phyloP scores from a whole-genome alignment of 768 basidiomycete species.

The Phlegmacium glaucopus region DNA sequence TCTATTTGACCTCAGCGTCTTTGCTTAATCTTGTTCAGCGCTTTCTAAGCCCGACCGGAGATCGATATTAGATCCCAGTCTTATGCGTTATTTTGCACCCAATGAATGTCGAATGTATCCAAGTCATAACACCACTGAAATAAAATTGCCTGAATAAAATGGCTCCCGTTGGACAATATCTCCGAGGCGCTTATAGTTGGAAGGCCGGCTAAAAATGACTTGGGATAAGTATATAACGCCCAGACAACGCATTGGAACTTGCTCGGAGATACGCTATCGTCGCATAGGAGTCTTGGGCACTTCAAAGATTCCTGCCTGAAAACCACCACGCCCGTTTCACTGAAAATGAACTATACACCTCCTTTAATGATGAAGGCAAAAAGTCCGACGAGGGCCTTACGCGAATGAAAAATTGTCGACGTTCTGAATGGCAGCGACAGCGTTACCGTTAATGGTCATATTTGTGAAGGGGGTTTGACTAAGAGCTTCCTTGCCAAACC shows the following conservation, averaged over 20 bases:
- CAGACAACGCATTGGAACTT: conserved; percentile 11
- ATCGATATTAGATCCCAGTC: too few species aligned
- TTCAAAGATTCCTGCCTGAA: too few species aligned
- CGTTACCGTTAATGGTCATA: conserved; percentile 50
- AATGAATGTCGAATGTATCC: too few species aligned
- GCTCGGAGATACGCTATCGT: too few species aligned
- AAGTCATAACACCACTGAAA: too few species aligned
- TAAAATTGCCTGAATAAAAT: conserved; percentile 57
- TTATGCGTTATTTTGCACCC: too few species aligned
- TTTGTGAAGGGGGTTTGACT: conserved; percentile 41
- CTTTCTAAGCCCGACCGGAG: too few species aligned
- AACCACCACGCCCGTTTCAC: too few species aligned
- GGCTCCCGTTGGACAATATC: conserved; percentile 53
- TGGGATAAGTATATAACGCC: neutral
- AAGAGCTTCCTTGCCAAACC: conserved; percentile 39
- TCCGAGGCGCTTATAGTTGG: conserved; percentile 56
- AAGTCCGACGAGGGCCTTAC: too few species aligned
- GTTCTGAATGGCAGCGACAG: conserved; percentile 59
- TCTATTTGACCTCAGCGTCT: conserved; percentile 20
- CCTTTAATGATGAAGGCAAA: too few species aligned
- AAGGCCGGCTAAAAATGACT: conserved; percentile 47
- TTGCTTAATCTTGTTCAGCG: neutral
- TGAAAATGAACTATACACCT: too few species aligned
- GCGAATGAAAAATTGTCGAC: conserved; percentile 68
- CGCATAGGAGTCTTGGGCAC: too few species aligned